phyloP scores from a whole-genome alignment of 192 early-diverging fungal species.

The Chytriomyces sp. region DNA sequence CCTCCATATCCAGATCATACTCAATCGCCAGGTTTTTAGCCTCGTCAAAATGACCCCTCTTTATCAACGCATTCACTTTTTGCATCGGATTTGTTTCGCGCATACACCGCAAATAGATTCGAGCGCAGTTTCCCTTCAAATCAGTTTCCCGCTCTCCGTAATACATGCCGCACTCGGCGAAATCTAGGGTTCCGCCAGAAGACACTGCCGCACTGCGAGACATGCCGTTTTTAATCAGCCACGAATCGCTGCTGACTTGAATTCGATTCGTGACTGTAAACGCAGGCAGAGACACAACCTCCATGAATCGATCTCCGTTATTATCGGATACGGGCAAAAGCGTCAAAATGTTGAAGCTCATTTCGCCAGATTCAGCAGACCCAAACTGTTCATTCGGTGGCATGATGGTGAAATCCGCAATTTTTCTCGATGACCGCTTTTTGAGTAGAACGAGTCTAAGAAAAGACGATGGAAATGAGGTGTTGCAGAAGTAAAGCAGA shows the following conservation, averaged over 20 bases:
- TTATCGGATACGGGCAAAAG: background rate
- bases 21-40: conserved; percentile 40
- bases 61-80: conserved; percentile 39
- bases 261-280: conserved; percentile 33
- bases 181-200: no score
- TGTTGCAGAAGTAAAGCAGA: background rate
- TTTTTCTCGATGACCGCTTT: background rate
- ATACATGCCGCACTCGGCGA: no score
- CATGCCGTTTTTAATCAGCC: conserved; percentile 28
- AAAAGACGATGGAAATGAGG: background rate
- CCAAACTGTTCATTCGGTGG: no score
- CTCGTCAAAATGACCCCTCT: conserved; percentile 39
- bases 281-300: conserved; percentile 26
- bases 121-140: background rate
- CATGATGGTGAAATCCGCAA: conserved; percentile 31
- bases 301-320: background rate
- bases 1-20: conserved; percentile 43
- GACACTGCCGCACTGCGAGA: no score
- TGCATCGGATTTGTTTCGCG: conserved; percentile 36
- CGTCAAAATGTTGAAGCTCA: conserved; percentile 16
- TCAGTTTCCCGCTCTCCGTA: no score
- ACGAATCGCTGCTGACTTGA: conserved; percentile 18
- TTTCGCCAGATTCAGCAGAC: background rate
- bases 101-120: conserved; percentile 31
- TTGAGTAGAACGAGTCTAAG: conserved; percentile 32